Evolutionary conservation across 1,139 yeast species (phyloP).

Genomic region (Geotrichum restrictum): DNA sequence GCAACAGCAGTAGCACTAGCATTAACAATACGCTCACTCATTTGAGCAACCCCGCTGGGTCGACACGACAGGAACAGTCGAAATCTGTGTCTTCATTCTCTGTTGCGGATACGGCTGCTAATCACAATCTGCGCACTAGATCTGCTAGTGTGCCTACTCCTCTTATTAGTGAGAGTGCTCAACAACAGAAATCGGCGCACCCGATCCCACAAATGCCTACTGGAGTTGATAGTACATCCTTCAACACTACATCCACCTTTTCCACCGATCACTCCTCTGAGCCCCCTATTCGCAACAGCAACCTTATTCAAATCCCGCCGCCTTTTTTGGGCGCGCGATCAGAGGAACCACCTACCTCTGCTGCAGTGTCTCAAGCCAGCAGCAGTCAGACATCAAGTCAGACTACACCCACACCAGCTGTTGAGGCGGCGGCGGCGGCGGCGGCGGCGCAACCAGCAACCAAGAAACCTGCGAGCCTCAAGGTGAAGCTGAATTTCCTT

Average conservation of each 20-base stretch:
- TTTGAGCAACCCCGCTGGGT: background rate
- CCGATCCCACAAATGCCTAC: slow-evolving; percentile 14
- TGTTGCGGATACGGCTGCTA: background rate
- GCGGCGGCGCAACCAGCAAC: background rate
- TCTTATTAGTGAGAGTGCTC: background rate
- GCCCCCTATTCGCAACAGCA: slow-evolving; percentile 3
- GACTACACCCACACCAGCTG: no score
- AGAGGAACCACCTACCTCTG: background rate
- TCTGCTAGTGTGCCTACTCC: slow-evolving; percentile 18
- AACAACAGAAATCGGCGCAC: background rate
- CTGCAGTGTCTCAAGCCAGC: background rate
- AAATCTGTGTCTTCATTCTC: slow-evolving; percentile 6
- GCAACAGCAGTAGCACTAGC: slow-evolving; percentile 10
- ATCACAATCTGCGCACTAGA: slow-evolving; percentile 8
- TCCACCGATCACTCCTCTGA: background rate
- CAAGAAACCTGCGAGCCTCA: slow-evolving; percentile 33
- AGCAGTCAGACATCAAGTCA: no score
- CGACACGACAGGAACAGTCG: slow-evolving; percentile 4
- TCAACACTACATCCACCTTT: background rate
- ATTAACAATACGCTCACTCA: background rate
- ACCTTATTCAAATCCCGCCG: slow-evolving; percentile 13
- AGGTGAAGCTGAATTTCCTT: slow-evolving; percentile 49
- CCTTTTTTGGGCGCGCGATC: background rate
- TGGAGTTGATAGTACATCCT: background rate
- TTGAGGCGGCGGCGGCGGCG: no score